Base-by-base conservation (phyloP, 441 rosid species). In the Gossypium davidsonii region DNA sequence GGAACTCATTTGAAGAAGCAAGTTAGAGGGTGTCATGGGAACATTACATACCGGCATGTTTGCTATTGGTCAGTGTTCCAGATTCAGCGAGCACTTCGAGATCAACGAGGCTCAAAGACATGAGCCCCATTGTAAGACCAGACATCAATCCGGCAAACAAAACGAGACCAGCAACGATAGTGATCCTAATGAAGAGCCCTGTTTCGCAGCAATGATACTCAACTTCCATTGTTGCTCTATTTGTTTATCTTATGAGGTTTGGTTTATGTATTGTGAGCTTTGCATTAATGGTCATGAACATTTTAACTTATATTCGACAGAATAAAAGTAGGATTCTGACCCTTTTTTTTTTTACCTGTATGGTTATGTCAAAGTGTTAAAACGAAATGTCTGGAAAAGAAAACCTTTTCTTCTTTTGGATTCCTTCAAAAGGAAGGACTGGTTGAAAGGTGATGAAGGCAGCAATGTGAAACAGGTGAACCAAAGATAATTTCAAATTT, bases 61-160 rank as follows among this genome's bases (percentile, higher is more conserved):
- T 28, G 34, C 34, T 28, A 28, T 28, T 28, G 34, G 6, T 28
- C 34, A 2, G 34, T 28, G 6, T 28, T 28, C 34, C 34, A 28
- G 34, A 28, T 28, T 28, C 34, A 28, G 34, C 6, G 34, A 28
- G 34, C 34, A 77, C 79, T 72, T 77, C 79, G 62, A 78, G 83
- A 56, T 81, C 83, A 5, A 81, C 83, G 1, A 77, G 84, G 64
- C 83, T 81, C 77, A 81, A 28, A 15, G 86, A 83, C 86, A 83
- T 77, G 34, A 83, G 80, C 18, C 84, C 86, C 56, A 83, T 9
- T 0, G 86, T 83, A 21, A 83, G 81, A 6, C 84, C 86, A 15
- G 84, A 83, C 81, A 81, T 77, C 51, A 83, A 60, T 17, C 84
- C 86, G 2, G 73, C 77, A 49, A 74, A 74, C 67, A 74, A 12